phyloP scores from a whole-genome alignment of 768 basidiomycete species.

The Rossbeevera mucosa region DNA sequence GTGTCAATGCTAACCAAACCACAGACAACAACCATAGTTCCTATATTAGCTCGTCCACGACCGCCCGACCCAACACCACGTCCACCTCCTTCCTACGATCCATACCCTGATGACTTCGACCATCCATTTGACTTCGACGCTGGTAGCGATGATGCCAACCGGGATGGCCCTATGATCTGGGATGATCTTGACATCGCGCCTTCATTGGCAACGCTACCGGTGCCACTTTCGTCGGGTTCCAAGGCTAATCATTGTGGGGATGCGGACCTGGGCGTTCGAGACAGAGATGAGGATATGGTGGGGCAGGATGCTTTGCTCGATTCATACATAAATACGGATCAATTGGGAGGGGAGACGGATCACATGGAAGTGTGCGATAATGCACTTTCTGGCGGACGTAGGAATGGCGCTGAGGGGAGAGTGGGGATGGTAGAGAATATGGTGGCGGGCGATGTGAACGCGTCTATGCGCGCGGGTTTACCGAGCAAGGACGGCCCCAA shows the following conservation, averaged over 20 bases:
- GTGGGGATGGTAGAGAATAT: neutral
- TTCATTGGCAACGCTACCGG: neutral
- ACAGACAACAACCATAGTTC: neutral
- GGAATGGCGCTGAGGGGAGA: neutral
- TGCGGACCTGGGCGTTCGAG: neutral
- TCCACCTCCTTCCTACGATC: constrained; percentile 1
- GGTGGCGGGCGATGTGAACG: neutral
- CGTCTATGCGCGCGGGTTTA: neutral
- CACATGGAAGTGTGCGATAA: neutral
- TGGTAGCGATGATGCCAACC: neutral
- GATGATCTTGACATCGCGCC: constrained; percentile 10
- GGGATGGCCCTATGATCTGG: neutral
- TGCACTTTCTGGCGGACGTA: neutral
- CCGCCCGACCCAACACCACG: neutral
- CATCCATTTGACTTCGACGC: constrained; percentile 17
- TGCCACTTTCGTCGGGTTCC: neutral
- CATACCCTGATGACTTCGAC: constrained; percentile 10
- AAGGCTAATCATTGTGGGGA: neutral
- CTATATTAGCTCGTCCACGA: neutral
- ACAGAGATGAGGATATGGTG: neutral
- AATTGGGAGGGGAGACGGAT: constrained; percentile 1
- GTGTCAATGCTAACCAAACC: neutral
- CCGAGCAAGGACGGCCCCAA: neutral
- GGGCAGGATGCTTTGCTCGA: constrained; percentile 15
- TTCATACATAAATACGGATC: constrained; percentile 24